Percentiles rank a stretch among this genome's conserved stretches.
These are phyloP conservation scores for Aristolochia californica DNA, from an alignment of 164 flowering plant species.

Conservation along the genomic window DNA sequence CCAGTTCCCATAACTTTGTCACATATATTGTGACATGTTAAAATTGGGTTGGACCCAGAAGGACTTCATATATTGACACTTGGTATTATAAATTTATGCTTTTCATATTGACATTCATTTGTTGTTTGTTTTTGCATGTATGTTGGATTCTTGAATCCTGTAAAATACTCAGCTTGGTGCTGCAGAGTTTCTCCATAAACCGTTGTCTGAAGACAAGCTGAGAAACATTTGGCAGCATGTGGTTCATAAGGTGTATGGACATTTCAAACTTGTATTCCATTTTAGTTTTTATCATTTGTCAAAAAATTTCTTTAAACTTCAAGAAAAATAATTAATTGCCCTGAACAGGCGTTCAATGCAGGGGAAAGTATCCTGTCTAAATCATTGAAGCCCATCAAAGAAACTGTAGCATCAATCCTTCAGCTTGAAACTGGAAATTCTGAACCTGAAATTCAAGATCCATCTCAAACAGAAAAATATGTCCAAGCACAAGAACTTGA, in stretches of 20 bases:
- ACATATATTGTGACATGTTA: too few species aligned
- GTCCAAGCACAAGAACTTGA: constrained; percentile 23
- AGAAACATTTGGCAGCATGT: constrained; percentile 91
- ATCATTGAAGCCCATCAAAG: constrained; percentile 46
- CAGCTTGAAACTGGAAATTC: constrained; percentile 26
- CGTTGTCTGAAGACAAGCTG: constrained; percentile 76
- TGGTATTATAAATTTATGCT: too few species aligned
- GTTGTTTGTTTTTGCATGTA: too few species aligned
- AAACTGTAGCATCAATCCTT: constrained; percentile 42
- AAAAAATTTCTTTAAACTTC: not conserved
- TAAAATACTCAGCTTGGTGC: constrained; percentile 68
- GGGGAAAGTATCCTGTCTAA: constrained; percentile 28
- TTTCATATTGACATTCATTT: too few species aligned
- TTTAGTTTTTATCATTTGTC: not conserved
- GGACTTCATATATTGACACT: too few species aligned
- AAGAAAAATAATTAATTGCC: constrained; percentile 2
- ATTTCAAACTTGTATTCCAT: not conserved
- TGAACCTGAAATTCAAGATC: constrained; percentile 12
- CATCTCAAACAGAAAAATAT: constrained; percentile 15
- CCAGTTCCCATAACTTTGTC: too few species aligned
- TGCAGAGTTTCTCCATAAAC: constrained; percentile 72
- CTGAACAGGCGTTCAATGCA: constrained; percentile 68
- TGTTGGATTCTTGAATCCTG: not conserved
- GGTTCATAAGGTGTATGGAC: constrained; percentile 59
- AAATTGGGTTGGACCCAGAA: too few species aligned